Evolutionary conservation across 208 protist species (phyloP).

Genomic region (Leptomonas pyrrhocoris): DNA sequence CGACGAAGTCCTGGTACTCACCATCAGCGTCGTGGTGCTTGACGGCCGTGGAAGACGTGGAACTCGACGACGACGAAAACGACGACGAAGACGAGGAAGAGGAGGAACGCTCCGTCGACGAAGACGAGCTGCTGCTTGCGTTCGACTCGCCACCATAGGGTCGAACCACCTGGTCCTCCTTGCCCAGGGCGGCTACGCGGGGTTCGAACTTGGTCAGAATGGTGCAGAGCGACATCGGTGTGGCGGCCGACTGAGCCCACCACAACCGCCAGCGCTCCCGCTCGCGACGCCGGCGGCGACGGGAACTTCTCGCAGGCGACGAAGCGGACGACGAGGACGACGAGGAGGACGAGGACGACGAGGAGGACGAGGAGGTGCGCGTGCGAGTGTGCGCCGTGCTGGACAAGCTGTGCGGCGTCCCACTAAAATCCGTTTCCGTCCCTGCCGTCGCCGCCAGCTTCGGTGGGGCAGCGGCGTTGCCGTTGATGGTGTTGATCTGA

Average conservation of each 20-base stretch:
- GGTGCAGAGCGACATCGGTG: constrained; percentile 63
- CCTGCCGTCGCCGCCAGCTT: constrained; percentile 2
- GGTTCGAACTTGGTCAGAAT: constrained; percentile 70
- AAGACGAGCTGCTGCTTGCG: constrained; percentile 29
- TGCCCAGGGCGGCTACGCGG: constrained; percentile 43
- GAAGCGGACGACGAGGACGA: constrained; percentile 28
- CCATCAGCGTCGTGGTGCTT: constrained; percentile 19
- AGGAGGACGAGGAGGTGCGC: constrained; percentile 8
- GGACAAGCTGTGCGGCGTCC: constrained; percentile 26
- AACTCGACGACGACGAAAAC: constrained; percentile 26
- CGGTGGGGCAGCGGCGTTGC: background rate
- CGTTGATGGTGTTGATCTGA: background rate
- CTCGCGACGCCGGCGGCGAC: constrained; percentile 16
- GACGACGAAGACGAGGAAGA: constrained; percentile 30
- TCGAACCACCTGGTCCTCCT: constrained; percentile 76
- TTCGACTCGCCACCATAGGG: constrained; percentile 68
- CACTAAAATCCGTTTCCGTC: constrained; percentile 25
- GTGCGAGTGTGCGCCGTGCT: constrained; percentile 16
- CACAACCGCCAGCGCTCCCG: constrained; percentile 20
- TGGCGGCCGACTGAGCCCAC: constrained; percentile 40
- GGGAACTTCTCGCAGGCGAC: constrained; percentile 10
- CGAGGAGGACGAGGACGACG: constrained; percentile 26
- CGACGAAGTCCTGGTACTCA: constrained; percentile 67
- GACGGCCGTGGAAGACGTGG: background rate
- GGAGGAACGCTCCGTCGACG: constrained; percentile 25